Evolutionary conservation across 2,329 filamentous ascomycete genomes (phyloP), one percentile per base, ranked within the genome.

Genomic region (Epichloe amarillans): DNA sequence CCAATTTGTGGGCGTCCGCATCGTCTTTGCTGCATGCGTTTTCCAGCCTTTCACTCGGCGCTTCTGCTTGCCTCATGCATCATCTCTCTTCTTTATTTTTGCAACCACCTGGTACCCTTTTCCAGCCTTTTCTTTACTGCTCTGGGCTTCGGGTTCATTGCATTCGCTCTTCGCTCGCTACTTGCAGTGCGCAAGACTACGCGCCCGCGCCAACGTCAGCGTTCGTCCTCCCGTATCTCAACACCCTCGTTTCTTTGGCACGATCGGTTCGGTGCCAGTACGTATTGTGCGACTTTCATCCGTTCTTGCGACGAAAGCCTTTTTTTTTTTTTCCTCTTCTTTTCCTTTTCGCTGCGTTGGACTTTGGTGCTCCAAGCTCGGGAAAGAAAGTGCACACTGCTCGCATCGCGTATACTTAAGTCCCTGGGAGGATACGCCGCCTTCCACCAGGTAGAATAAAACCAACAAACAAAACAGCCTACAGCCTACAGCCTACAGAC

Each of bases 21-120:
- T 51, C 44, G 52, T 49, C 37, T 49, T 53, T 49, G 46, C 46
- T 53, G 49, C 49, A 49, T 53, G 7, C 26, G 8, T 30, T 30
- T 30, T 39, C 52, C 36, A 35, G 37, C 37, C 49, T 30, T 38
- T 51, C 49, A 38, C 49, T 33, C 40, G 37, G 46, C 46, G 52
- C 49, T 46, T 46, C 44, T 48, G 46, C n/a, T 47, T 45, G 40
- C 30, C 36, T 47, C 26, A 23, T 35, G 5, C 19, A 8, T 15
- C 14, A 3, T 15, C 37, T 39, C 3, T n/a, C 17, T 48, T 26
- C 35, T 42, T 49, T 12, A 40, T 37, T 36, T 39, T 45, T 23
- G 41, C 4, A 35, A 14, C 23, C 46, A 23, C 19, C n/a, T 21
- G 41, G 36, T n/a, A 11, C 50, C 36, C 46, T 14, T 45, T 21